Percentiles rank a stretch among this genome's conserved stretches.
Evolutionary conservation across 768 basidiomycete species (phyloP).

Genomic region (Boletus bicolor): DNA sequence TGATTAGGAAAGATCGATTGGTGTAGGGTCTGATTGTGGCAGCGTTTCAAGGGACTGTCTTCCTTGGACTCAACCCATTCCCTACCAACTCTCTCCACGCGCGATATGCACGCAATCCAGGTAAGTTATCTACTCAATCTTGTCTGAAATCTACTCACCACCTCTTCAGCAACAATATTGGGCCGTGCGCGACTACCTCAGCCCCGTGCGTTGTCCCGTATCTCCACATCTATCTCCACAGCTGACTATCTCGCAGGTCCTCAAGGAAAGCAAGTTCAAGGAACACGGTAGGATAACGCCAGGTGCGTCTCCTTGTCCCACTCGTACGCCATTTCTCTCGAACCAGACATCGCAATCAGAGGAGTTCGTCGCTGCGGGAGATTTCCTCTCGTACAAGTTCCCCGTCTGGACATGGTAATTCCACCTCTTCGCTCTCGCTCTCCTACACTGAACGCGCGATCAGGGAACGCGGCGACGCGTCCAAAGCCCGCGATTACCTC

Average conservation of each 20-base stretch:
- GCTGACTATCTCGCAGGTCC: constrained; percentile 57
- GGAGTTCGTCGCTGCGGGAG: constrained; percentile 97
- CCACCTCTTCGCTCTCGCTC: background rate
- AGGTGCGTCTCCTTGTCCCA: constrained; percentile 45
- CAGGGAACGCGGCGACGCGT: constrained; percentile 91
- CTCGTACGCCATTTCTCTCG: background rate
- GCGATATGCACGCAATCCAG: constrained; percentile 49
- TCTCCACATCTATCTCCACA: constrained; percentile 19
- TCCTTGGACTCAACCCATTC: constrained; percentile 19
- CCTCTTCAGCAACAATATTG: constrained; percentile 78
- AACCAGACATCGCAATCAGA: constrained; percentile 45
- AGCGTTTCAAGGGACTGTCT: constrained; percentile 9
- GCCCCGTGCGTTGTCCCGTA: constrained; percentile 57
- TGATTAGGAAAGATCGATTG: constrained; percentile 35
- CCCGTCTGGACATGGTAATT: constrained; percentile 94
- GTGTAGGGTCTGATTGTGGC: constrained; percentile 32
- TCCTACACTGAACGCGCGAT: background rate
- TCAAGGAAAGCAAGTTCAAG: constrained; percentile 98
- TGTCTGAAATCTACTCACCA: background rate
- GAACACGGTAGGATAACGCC: constrained; percentile 96
- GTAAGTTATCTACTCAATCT: constrained; percentile 16
- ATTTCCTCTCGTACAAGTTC: constrained; percentile 97
- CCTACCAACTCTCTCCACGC: constrained; percentile 1
- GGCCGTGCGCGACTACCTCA: constrained; percentile 92
- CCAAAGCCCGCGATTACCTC: constrained; percentile 87